phyloP scores from a whole-genome alignment of 2,329 filamentous ascomycete species.

The Tricladium varicosporioides region DNA sequence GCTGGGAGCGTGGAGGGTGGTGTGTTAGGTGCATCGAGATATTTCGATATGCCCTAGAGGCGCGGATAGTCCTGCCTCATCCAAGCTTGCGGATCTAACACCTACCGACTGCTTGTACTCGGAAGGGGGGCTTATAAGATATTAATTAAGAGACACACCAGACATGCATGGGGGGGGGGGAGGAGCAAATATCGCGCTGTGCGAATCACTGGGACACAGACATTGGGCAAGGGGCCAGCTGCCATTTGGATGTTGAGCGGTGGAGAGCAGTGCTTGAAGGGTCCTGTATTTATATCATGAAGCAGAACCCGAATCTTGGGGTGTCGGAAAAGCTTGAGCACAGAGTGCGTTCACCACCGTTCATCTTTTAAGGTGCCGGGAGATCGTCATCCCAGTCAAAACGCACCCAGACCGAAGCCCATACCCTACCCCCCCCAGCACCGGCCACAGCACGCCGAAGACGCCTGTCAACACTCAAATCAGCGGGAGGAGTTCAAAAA shows the following conservation, averaged over 20 bases:
- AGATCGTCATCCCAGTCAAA: conserved; percentile 7
- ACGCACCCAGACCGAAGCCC: conserved; percentile 1
- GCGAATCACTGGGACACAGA: neutral
- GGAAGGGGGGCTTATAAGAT: neutral
- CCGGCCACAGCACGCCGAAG: neutral
- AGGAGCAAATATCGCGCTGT: neutral
- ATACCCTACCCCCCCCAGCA: neutral
- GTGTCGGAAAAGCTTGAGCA: neutral
- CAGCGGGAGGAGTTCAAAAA: too few species aligned
- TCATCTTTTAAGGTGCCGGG: conserved; percentile 5
- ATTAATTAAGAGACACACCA: neutral
- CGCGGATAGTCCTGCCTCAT: neutral
- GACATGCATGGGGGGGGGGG: neutral
- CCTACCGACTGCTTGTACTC: conserved; percentile 8
- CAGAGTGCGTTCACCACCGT: neutral
- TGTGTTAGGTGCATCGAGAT: neutral
- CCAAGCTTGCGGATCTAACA: conserved; percentile 6
- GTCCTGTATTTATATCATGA: neutral
- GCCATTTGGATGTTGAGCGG: too few species aligned
- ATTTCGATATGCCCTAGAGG: neutral
- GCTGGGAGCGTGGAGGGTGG: conserved; percentile 2
- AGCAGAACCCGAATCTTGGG: neutral
- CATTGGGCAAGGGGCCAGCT: too few species aligned
- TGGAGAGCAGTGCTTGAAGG: too few species aligned
- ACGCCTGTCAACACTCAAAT: too few species aligned